Base-by-base conservation (phyloP, 83 land plant genomes). In the Picea engelmannii region DNA sequence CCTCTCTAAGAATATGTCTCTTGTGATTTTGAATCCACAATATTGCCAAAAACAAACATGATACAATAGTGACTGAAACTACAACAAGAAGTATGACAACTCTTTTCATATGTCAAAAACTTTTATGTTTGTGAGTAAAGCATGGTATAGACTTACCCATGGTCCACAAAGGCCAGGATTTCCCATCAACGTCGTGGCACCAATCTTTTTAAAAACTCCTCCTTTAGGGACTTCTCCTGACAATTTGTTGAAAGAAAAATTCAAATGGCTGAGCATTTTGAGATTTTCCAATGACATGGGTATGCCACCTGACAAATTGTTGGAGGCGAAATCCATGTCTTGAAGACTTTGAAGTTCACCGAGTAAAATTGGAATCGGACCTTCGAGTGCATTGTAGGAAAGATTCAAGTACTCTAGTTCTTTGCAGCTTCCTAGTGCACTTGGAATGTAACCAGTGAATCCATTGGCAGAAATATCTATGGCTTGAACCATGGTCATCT, bases 391-490 rank as follows among this genome's bases (percentile, higher is more conserved):
- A 23, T 79, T 79, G 35, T 0, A 7, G 2, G 75, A 59, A 77
- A 27, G 44, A 18, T 31, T 31, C 6, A 74, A 31, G 7, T 23
- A 21, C 7, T 7, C 61, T 31, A 17, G 12, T 23, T 17, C 35
- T 25, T 40, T 20, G 38, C 44, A 75, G 63, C 18, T 75, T 24
- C 1, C 0, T 0, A 49, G 55, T 49, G 55, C 12, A 49, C 55
- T 49, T 49, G 55, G 55, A 49, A 49, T 49, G 55, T 49, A 49
- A 10, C 55, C 55, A 49, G 55, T 49, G 11, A 49, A 10, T 8
- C 2, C 0, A 31, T 92, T 92, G 44, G 81, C 85, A 23, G 88
- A 89, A 16, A 92, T 10, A 79, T 92, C 89, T 35, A 89, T 86
- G 3, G 65, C 85, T 61, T 92, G 91, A 4, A 86, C 82, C 90